Conservation (phyloP, 768 basidiomycete genomes). For the Amyloporia xantha region DNA sequence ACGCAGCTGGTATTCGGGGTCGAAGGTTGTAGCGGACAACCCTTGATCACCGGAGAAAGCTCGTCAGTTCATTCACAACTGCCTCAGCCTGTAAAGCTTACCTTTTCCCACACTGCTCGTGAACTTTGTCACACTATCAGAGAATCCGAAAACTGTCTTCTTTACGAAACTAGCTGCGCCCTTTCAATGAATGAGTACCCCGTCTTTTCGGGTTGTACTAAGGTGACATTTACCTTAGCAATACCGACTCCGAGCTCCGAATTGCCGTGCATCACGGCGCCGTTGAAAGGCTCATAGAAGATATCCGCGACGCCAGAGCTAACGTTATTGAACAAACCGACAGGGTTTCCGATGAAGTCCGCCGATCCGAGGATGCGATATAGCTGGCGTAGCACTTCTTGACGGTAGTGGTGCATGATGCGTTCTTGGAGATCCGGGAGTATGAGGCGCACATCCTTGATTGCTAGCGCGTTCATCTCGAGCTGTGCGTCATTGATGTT, state of each 20-base stretch:
- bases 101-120: slow-evolving; percentile 98
- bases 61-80: background rate
- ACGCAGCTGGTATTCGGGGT: slow-evolving; percentile 89
- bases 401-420: slow-evolving; percentile 86
- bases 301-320: slow-evolving; percentile 97
- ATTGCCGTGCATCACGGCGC: slow-evolving; percentile 94
- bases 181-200: slow-evolving; percentile 32
- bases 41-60: slow-evolving; percentile 38
- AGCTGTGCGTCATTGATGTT: slow-evolving; percentile 96
- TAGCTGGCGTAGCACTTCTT: slow-evolving; percentile 88
- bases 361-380: slow-evolving; percentile 98
- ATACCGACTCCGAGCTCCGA: slow-evolving; percentile 91
- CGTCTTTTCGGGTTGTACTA: too few relatives aligned
- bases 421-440: slow-evolving; percentile 79
- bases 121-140: slow-evolving; percentile 96
- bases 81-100: slow-evolving; percentile 21
- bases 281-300: slow-evolving; percentile 97
- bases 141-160: slow-evolving; percentile 95
- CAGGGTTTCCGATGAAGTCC: slow-evolving; percentile 93
- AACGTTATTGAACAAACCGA: slow-evolving; percentile 96
- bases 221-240: slow-evolving; percentile 70
- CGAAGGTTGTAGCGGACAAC: slow-evolving; percentile 93
- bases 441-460: slow-evolving; percentile 90
- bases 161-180: slow-evolving; percentile 98
- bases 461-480: slow-evolving; percentile 87